These are phyloP conservation scores for Annulohypoxylon truncatum DNA, from an alignment of 2,329 filamentous ascomycete genomes.

Conservation along the genomic window DNA sequence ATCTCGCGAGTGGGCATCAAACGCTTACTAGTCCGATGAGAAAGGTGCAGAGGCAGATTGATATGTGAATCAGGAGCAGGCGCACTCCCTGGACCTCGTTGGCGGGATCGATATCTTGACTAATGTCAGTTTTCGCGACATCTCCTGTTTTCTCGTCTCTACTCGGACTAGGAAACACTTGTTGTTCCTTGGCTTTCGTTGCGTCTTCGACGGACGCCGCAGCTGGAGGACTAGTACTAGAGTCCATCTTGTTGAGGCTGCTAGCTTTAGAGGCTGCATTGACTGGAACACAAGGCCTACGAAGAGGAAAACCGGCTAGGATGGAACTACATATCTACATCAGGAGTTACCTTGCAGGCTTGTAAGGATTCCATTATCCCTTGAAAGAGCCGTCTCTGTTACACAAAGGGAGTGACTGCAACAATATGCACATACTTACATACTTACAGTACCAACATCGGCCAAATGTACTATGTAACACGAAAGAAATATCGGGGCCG, in stretches of 20 bases:
- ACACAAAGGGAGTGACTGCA: too few relatives aligned
- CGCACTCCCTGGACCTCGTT: constrained; percentile 32
- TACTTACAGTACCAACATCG: too few relatives aligned
- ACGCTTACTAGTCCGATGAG: constrained; percentile 32
- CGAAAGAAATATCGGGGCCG: too few relatives aligned
- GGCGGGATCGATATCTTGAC: constrained; percentile 27
- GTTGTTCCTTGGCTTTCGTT: neutral
- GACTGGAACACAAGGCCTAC: too few relatives aligned
- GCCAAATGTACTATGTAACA: too few relatives aligned
- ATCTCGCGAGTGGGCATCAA: neutral
- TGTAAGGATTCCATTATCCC: too few relatives aligned
- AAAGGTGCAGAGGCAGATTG: constrained; percentile 38
- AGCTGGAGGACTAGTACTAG: neutral
- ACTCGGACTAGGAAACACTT: neutral
- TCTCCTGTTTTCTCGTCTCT: neutral
- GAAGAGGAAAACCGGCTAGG: too few relatives aligned
- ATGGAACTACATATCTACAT: too few relatives aligned
- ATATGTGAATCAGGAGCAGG: constrained; percentile 21
- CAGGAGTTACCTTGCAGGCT: too few relatives aligned
- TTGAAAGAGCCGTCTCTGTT: too few relatives aligned
- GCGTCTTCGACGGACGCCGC: neutral
- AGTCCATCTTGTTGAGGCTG: neutral
- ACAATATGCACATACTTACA: too few relatives aligned
- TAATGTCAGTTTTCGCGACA: neutral
- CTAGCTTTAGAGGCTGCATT: too few relatives aligned